phyloP scores from a whole-genome alignment of 352 stramenopile genomes.

The Halophytophthora batemanensis region DNA sequence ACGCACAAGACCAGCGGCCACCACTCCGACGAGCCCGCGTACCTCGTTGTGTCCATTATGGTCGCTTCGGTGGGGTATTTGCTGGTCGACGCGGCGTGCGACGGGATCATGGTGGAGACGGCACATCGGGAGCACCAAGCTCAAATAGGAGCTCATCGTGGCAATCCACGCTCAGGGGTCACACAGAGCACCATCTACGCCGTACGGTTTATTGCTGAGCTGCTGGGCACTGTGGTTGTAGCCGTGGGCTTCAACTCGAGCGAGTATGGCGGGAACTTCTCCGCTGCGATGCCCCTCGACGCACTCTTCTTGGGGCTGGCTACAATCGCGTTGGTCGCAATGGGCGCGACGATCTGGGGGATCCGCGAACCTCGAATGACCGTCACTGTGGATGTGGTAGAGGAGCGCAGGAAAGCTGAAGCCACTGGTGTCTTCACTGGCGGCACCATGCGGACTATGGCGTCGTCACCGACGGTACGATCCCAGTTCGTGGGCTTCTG shows the following conservation, averaged over 20 bases:
- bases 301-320: conserved; percentile 38
- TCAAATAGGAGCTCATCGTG: neutral
- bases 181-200: conserved; percentile 58
- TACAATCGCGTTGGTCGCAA: conserved; percentile 23
- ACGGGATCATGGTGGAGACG: conserved; percentile 78
- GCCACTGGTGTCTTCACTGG: neutral
- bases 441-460: conserved; percentile 5
- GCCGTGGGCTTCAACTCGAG: conserved; percentile 59
- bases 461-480: conserved; percentile 9
- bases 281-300: conserved; percentile 38
- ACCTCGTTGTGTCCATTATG: conserved; percentile 46
- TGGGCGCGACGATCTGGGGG: conserved; percentile 37
- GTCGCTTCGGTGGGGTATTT: conserved; percentile 48
- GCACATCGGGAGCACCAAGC: conserved; percentile 53
- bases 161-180: conserved; percentile 14
- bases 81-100: conserved; percentile 67
- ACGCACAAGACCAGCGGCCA: conserved; percentile 13
- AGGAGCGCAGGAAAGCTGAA: neutral
- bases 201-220: conserved; percentile 51
- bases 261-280: conserved; percentile 50
- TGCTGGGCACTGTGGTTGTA: conserved; percentile 50
- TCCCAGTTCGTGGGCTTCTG: conserved; percentile 46
- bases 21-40: conserved; percentile 25
- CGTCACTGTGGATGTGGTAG: neutral
- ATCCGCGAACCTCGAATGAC: conserved; percentile 23